Base-by-base conservation (phyloP, 768 basidiomycete genomes). In the Daedalea quercina region DNA sequence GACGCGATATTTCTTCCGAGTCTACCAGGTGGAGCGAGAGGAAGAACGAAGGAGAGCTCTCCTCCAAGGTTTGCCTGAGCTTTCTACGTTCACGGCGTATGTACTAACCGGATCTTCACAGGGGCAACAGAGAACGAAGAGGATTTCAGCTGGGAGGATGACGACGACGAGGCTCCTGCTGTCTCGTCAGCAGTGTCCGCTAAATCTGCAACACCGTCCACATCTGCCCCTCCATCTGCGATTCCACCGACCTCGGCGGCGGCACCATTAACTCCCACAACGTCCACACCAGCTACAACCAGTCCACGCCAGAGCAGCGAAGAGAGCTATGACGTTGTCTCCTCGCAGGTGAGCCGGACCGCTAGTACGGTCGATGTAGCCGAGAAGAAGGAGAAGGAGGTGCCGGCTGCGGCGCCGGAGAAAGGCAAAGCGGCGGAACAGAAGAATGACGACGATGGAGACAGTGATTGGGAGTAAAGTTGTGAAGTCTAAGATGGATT, bases 131-230 rank as follows among this genome's bases (percentile, higher is more conserved):
- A 86, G 53, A 80, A 77, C 24, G 93, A 95, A 43, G 93, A 94
- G 31, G 86, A 90, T 54, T 93, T 95, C 68, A 87, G 81, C 61
- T 95, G 92, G 92, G 92, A 94, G 64, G 90, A 90, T 51, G 82
- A 85, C 47, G 91, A 94, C n/a, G 90, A 91, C n/a, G 86, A 87
- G 33, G 57, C 65, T 35, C 60, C 60, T 12, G 51, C 52, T 23
- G 40, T 49, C 28, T 42, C 35, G 4, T 19, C 34, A 13, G 7
- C 51, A 35, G 20, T 11, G 28, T 26, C n/a, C 52, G 43, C 48
- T 9, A 52, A 47, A 6, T 8, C 50, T 2, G 28, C 51, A 17
- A 40, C 25, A 19, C 20, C 54, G 2, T 24, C 45, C 20, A 48
- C 37, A 9, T 28, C 52, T 19, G 13, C 37, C 42, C 28, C 50